phyloP scores from a whole-genome alignment of 805 yeast genomes.

The Ogataea paraovalis region DNA sequence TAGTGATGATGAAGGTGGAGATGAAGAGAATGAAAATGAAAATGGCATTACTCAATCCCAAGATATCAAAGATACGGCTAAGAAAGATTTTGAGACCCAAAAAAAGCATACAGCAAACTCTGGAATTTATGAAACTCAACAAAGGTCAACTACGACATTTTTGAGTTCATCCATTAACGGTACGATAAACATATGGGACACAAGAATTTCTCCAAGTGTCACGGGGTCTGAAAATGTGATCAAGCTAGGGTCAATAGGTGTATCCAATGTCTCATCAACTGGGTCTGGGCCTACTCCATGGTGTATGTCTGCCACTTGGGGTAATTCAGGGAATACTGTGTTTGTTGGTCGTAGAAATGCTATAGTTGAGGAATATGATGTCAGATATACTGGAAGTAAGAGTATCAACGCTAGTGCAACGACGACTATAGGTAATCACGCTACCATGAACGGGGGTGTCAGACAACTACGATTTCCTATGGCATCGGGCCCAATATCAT shows the following conservation, averaged over 20 bases:
- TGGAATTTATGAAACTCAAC: slow-evolving; percentile 22
- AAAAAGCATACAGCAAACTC: slow-evolving; percentile 42
- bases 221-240: slow-evolving; percentile 18
- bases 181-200: slow-evolving; percentile 76
- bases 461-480: slow-evolving; percentile 71
- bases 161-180: slow-evolving; percentile 85
- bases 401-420: slow-evolving; percentile 36
- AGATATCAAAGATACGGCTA: slow-evolving; percentile 37
- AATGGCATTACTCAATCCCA: background rate
- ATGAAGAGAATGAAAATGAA: slow-evolving; percentile 13
- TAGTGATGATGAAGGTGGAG: slow-evolving; percentile 32
- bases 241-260: slow-evolving; percentile 40
- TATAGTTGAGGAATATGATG: slow-evolving; percentile 69
- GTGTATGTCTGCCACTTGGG: slow-evolving; percentile 90
- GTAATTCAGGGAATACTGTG: slow-evolving; percentile 70
- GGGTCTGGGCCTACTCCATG: slow-evolving; percentile 89
- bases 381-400: slow-evolving; percentile 52
- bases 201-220: slow-evolving; percentile 34
- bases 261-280: slow-evolving; percentile 11
- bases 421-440: background rate
- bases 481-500: slow-evolving; percentile 87
- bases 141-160: slow-evolving; percentile 47
- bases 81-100: slow-evolving; percentile 25
- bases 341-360: slow-evolving; percentile 90
- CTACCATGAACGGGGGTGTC: slow-evolving; percentile 14